Evolutionary conservation across 176 grass and related monocot genomes (phyloP).

Genomic region (Zoysia japonica): DNA sequence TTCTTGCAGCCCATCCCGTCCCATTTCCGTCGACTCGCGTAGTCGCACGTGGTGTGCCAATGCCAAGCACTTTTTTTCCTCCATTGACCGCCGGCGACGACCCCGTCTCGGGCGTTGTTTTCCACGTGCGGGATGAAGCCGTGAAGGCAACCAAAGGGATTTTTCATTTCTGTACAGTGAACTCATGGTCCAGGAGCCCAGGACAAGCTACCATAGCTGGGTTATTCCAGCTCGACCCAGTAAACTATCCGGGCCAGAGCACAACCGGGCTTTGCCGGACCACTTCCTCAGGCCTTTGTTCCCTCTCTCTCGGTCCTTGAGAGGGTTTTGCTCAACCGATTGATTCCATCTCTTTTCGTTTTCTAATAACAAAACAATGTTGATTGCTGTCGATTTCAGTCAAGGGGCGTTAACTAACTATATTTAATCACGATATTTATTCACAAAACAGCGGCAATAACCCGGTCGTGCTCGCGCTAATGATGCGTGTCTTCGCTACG

Average conservation of each 20-base stretch:
- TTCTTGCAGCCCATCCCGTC: background rate
- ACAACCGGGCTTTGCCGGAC: background rate
- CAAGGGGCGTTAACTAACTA: conserved; percentile 3
- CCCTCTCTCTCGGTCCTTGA: too few relatives aligned
- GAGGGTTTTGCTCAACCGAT: background rate
- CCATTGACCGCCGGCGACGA: background rate
- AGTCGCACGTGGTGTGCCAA: background rate
- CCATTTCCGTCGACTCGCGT: background rate
- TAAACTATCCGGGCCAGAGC: background rate
- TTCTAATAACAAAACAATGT: too few relatives aligned
- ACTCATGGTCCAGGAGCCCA: background rate
- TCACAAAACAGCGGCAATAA: background rate
- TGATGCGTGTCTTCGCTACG: conserved; percentile 24
- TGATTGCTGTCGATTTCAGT: conserved; percentile 3
- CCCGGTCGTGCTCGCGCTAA: conserved; percentile 8
- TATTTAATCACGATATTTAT: background rate
- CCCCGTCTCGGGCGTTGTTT: background rate
- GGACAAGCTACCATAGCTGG: background rate
- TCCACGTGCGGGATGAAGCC: background rate
- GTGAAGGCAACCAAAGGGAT: background rate
- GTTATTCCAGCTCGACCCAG: background rate
- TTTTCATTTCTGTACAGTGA: background rate
- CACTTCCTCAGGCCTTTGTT: background rate
- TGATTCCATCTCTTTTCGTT: background rate
- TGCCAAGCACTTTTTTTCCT: background rate